Base-by-base conservation (phyloP, 805 yeast species). In the Hanseniaspora nectarophila region DNA sequence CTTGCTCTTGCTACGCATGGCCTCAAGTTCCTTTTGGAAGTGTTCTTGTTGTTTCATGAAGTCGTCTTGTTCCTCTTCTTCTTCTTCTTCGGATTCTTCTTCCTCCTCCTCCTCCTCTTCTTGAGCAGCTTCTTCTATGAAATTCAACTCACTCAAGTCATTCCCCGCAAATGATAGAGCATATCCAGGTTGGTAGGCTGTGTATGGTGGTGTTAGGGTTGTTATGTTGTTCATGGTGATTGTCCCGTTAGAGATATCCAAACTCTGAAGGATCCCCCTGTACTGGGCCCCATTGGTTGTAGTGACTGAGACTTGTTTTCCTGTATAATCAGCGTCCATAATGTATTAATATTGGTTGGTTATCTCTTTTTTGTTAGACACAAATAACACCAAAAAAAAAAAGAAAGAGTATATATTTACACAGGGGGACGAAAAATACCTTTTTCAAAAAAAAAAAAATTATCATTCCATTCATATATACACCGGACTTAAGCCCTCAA, bases 191-290 rank as follows among this genome's bases (percentile, higher is more conserved):
- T 33, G 23, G 23, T 32, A 45, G 10, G n/a, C 2, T 8, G 15
- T 16, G 18, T 63, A 74, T 43, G 63, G 73, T 72, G 80, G 74
- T 55, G 85, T 81, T 35, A 85, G 86, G 60, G 84, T 81, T 63
- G 77, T 78, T 54, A 94, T 82, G 56, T 84, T 76, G 64, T 87
- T 73, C 24, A 92, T 80, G 59, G 88, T 86, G 28, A 49, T 49
- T 13, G 53, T 49, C 7, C 53, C 53, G 15, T 49, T 49, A 23
- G 16, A 16, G 7, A 49, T 44, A 23, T 49, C 45, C 13, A 48
- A 90, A 82, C 65, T 86, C 86, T 9, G 97, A 97, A 58, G 88
- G 84, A 67, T 82, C 89, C 63, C 88, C 88, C 43, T 97, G 82
- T 97, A 92, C 92, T 38, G 44, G 6, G 23, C 46, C 15, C 54